Percentiles rank a stretch among this genome's conserved stretches.
Evolutionary conservation across 257 asterid genomes (phyloP).

Genomic region (Nicotiana otophora): DNA sequence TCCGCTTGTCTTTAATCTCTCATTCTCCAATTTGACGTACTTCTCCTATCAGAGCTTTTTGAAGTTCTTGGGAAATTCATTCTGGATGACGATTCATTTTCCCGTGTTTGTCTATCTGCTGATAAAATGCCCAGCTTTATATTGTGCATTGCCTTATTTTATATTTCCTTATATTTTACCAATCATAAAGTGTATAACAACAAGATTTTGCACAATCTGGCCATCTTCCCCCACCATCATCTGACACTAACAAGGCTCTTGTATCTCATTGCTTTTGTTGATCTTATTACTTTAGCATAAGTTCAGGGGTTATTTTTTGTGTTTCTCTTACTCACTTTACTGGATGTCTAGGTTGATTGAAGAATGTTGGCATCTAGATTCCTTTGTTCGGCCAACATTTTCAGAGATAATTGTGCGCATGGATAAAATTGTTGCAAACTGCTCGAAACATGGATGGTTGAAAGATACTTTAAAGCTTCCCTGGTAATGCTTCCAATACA

Average conservation of each 20-base stretch:
- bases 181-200: background rate
- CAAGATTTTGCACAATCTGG: background rate
- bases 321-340: constrained; percentile 4
- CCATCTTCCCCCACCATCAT: background rate
- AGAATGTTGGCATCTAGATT: constrained; percentile 83
- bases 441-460: constrained; percentile 96
- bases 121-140: background rate
- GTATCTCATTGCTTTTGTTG: background rate
- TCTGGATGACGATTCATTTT: background rate
- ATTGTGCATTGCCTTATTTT: background rate
- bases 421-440: constrained; percentile 56
- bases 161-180: background rate
- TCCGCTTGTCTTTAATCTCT: background rate
- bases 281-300: background rate
- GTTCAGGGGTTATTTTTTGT: background rate
- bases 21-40: background rate
- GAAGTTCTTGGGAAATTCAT: background rate
- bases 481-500: constrained; percentile 42
- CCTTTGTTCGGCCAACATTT: constrained; percentile 55
- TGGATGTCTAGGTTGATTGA: constrained; percentile 68
- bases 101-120: background rate
- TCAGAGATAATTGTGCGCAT: constrained; percentile 62
- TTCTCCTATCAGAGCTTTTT: background rate
- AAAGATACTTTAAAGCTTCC: constrained; percentile 95
- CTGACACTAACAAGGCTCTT: background rate